Evolutionary conservation across 768 basidiomycete species (phyloP), one percentile per base, ranked within the genome.

Genomic region (Asterophora parasitica): DNA sequence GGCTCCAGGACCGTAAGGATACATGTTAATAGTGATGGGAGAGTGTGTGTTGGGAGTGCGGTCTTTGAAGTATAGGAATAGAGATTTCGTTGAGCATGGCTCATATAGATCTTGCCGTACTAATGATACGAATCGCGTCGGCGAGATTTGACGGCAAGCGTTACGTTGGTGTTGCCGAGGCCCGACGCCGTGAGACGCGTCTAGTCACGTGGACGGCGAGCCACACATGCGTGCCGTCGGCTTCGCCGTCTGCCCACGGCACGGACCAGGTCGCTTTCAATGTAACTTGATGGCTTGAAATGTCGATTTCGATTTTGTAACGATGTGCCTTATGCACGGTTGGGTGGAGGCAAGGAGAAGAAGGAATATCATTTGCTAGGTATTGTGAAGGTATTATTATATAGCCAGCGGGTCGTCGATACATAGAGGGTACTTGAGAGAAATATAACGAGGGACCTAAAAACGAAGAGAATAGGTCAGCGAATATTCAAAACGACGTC

Each of bases 61-160:
- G 19, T 5, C 20, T 13, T 15, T 26, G 23, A 12, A 26, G 20
- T 20, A n/a, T n/a, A n/a, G 32, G 40, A 27, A 28, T 36, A 26
- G 5, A 9, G 17, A 39, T 32, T 10, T 16, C 27, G 10, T 2
- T 13, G 11, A 23, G 16, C 7, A 20, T 27, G 40, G 9, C 6
- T 42, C 36, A 42, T 43, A 49, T 49, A 27, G 4, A 28, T 33
- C 11, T 36, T 4, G 27, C 26, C 37, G 40, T 33, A 37, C 23
- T 6, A 23, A 6, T 23, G 23, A 6, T 31, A 46, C 53, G 53
- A 54, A 48, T 54, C 23, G 23, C 23, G 15, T 48, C 53, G 53
- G 53, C 53, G 42, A 17, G 38, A 23, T 23, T 23, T 23, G 23
- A 30, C 44, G 19, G 32, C 19, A 16, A 34, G 17, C 16, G 23